Percentiles rank a stretch among this genome's conserved stretches.
Conservation (phyloP, 805 yeast species). For the Lachancea mirantina region DNA sequence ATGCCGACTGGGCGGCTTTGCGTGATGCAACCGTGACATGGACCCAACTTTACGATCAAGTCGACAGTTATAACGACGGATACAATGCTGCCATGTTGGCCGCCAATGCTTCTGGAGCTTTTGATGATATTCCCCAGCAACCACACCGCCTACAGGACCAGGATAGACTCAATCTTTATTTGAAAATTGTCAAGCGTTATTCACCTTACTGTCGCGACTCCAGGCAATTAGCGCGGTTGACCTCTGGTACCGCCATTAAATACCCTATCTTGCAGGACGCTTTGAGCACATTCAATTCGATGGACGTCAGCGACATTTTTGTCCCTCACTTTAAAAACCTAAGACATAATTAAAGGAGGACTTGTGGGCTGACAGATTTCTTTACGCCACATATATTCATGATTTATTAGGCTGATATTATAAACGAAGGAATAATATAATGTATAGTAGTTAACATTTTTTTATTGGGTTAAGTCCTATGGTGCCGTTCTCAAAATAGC, state of each 20-base stretch:
- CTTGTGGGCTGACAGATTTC: too few relatives aligned
- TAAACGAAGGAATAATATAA: too few relatives aligned
- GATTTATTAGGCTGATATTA: too few relatives aligned
- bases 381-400: too few relatives aligned
- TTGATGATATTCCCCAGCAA: constrained; percentile 25
- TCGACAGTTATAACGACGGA: constrained; percentile 13
- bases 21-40: constrained; percentile 60
- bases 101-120: constrained; percentile 34
- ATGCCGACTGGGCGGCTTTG: constrained; percentile 79
- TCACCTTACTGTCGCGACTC: constrained; percentile 42
- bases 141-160: constrained; percentile 12
- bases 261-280: constrained; percentile 36
- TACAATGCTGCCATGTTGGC: constrained; percentile 34
- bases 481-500: too few relatives aligned
- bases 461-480: too few relatives aligned
- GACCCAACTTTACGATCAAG: constrained; percentile 23
- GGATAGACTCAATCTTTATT: constrained; percentile 47
- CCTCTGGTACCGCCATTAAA: constrained; percentile 39
- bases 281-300: constrained; percentile 33
- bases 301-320: constrained; percentile 35
- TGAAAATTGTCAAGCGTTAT: constrained; percentile 46
- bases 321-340: constrained; percentile 35
- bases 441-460: too few relatives aligned
- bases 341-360: too few relatives aligned
- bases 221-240: constrained; percentile 40